Conservation (phyloP, 495 filamentous ascomycete genomes). For the Clohesyomyces aquaticus region DNA sequence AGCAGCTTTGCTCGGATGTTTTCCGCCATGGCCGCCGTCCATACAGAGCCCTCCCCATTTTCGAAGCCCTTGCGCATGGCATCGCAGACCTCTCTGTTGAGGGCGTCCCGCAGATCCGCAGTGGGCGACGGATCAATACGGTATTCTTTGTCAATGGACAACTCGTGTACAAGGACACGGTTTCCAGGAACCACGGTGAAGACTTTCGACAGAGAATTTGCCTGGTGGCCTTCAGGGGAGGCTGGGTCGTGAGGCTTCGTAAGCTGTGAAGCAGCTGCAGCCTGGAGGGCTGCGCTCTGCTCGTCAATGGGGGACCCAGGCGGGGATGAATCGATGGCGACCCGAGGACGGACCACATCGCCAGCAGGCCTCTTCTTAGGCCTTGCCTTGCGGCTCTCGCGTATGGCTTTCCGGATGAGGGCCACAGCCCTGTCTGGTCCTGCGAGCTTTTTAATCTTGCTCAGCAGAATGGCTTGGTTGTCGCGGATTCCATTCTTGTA, state of each 20-base stretch:
- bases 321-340: constrained; percentile 46
- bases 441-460: constrained; percentile 85
- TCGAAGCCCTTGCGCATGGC: constrained; percentile 77
- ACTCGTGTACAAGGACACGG: constrained; percentile 82
- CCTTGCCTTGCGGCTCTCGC: constrained; percentile 72
- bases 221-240: constrained; percentile 38
- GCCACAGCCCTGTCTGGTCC: constrained; percentile 80
- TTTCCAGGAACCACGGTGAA: constrained; percentile 79
- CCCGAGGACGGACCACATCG: constrained; percentile 67
- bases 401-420: constrained; percentile 80
- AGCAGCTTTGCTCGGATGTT: constrained; percentile 82
- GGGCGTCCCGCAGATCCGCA: constrained; percentile 54
- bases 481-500: constrained; percentile 92
- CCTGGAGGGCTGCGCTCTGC: constrained; percentile 15
- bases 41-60: constrained; percentile 67
- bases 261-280: constrained; percentile 36
- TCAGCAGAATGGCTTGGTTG: constrained; percentile 87
- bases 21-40: constrained; percentile 84
- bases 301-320: constrained; percentile 28
- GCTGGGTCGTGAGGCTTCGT: constrained; percentile 4
- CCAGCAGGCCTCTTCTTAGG: constrained; percentile 70
- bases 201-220: constrained; percentile 51
- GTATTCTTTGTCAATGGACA: constrained; percentile 87
- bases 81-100: constrained; percentile 70
- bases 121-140: constrained; percentile 55